A percentile compares a stretch with the other conserved stretches of the same genome.
Evolutionary conservation across 192 early-diverging fungal genomes (phyloP).

Genomic region (Backusella macrospora): DNA sequence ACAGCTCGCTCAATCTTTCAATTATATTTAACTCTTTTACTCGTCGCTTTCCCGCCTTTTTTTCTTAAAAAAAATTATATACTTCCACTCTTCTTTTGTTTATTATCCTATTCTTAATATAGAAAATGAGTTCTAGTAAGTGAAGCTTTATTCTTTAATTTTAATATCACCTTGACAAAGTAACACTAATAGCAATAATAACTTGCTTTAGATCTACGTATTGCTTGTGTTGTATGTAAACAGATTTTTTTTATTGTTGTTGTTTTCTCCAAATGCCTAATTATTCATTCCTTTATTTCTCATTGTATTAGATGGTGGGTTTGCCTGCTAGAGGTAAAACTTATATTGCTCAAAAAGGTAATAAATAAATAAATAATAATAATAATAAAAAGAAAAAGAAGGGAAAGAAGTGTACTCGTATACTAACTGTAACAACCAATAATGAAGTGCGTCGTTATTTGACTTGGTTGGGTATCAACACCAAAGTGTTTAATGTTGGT

Average conservation of each 20-base stretch:
- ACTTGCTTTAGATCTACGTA: slow-evolving; percentile 26
- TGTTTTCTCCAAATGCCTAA: neutral
- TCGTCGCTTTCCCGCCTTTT: neutral
- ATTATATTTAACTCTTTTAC: too few relatives aligned
- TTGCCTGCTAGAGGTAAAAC: slow-evolving; percentile 96
- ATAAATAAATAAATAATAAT: too few relatives aligned
- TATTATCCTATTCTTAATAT: neutral
- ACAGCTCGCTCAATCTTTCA: too few relatives aligned
- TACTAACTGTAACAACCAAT: neutral
- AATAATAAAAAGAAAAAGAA: neutral
- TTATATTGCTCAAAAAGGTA: slow-evolving; percentile 91
- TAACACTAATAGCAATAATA: too few relatives aligned
- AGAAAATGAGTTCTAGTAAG: slow-evolving; percentile 10
- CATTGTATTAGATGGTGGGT: slow-evolving; percentile 75
- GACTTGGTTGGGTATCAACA: slow-evolving; percentile 91
- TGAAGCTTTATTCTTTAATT: neutral
- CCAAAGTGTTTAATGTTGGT: slow-evolving; percentile 97
- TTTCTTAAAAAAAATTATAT: neutral
- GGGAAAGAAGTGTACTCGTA: neutral
- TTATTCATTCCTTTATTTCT: neutral
- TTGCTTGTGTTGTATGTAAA: slow-evolving; percentile 41
- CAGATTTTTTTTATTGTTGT: neutral
- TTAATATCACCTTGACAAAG: neutral
- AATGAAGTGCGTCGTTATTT: slow-evolving; percentile 87
- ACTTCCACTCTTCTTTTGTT: neutral